A percentile compares a stretch with the other conserved stretches of the same genome.
Evolutionary conservation across 495 filamentous ascomycete species (phyloP).

Genomic region (Daldinia vernicosa): DNA sequence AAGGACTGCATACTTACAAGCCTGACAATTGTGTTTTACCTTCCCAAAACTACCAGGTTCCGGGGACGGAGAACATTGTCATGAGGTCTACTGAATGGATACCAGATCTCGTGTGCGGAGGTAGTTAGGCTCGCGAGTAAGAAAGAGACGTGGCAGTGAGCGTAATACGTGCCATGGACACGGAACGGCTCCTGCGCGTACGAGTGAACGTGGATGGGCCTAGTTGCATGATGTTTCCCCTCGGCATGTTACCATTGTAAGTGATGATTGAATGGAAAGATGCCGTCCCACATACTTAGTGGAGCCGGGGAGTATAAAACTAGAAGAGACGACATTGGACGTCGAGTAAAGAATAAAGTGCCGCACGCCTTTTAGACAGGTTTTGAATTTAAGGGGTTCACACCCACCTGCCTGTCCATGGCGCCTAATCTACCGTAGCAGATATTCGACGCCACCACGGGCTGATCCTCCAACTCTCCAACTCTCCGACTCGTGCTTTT

Average conservation of each 20-base stretch:
- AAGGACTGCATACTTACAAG: conserved; percentile 8
- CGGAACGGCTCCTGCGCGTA: conserved; percentile 14
- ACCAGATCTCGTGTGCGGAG: conserved; percentile 30
- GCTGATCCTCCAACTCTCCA: background rate
- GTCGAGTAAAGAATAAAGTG: conserved; percentile 4
- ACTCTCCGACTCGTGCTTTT: background rate
- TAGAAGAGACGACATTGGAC: background rate
- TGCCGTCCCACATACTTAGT: conserved; percentile 10
- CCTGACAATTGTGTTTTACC: background rate
- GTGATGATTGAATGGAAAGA: conserved; percentile 17
- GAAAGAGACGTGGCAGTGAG: conserved; percentile 23
- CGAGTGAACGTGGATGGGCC: conserved; percentile 9
- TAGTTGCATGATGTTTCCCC: conserved; percentile 15
- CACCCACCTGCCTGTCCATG: background rate
- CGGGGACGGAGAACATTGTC: conserved; percentile 14
- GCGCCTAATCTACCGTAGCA: background rate
- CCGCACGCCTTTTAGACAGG: conserved; percentile 3
- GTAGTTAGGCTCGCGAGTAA: conserved; percentile 19
- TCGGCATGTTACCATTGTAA: conserved; percentile 1
- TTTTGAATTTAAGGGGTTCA: conserved; percentile 12
- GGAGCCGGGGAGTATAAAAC: conserved; percentile 11
- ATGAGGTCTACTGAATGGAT: conserved; percentile 21
- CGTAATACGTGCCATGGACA: conserved; percentile 24
- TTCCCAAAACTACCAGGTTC: conserved; percentile 8
- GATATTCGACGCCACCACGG: background rate